These are phyloP conservation scores for Calendula officinalis DNA, from an alignment of 129 eudicot species.

Conservation along the genomic window DNA sequence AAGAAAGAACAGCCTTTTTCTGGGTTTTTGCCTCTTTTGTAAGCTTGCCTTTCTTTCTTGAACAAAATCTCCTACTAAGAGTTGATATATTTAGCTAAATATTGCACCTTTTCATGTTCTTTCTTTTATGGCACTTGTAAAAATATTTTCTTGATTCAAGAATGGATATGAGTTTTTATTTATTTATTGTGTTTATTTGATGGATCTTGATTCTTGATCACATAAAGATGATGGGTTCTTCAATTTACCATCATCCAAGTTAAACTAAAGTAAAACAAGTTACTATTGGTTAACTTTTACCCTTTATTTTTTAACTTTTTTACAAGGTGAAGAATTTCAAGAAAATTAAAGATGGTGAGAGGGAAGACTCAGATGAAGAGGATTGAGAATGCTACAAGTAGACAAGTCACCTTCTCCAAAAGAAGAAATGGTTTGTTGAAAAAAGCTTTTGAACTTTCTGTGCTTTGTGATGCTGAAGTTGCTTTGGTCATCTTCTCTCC, in stretches of 20 bases:
- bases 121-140: constrained; percentile 14
- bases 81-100: constrained; percentile 24
- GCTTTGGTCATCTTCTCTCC: constrained; percentile 87
- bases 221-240: constrained; percentile 7
- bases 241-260: too few relatives aligned
- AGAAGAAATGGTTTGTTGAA: constrained; percentile 76
- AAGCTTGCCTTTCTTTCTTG: constrained; percentile 31
- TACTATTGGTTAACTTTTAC: not conserved
- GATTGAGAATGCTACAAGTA: constrained; percentile 85
- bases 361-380: constrained; percentile 92
- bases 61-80: constrained; percentile 26
- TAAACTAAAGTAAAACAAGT: not conserved
- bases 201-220: constrained; percentile 23
- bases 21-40: constrained; percentile 37
- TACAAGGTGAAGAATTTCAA: not conserved
- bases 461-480: constrained; percentile 89
- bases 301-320: not conserved
- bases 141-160: constrained; percentile 28
- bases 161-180: constrained; percentile 20
- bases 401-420: constrained; percentile 87
- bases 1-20: constrained; percentile 35
- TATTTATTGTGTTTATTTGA: constrained; percentile 12
- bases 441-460: constrained; percentile 82
- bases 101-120: constrained; percentile 15
- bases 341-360: constrained; percentile 55